Conservation (phyloP, 306 rosid species). For the Quercus cerris region DNA sequence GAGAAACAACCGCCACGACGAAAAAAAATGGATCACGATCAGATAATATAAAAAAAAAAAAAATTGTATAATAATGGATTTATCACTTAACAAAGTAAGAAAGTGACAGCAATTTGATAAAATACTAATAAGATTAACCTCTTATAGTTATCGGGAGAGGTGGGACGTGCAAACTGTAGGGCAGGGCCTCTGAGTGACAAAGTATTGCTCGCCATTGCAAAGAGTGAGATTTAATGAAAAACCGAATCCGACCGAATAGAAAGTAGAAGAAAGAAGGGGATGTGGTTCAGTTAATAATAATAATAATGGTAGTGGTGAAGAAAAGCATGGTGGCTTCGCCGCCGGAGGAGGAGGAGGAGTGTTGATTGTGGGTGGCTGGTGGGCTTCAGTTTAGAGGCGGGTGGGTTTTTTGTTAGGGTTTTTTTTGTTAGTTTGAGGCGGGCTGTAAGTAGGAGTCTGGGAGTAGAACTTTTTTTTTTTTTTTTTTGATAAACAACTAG, state of each 20-base stretch:
- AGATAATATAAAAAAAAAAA: no score
- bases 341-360: background rate
- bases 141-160: constrained; percentile 21
- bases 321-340: background rate
- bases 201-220: constrained; percentile 41
- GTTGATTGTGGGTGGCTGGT: no score
- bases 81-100: background rate
- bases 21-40: no score
- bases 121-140: constrained; percentile 29
- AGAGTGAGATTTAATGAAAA: background rate
- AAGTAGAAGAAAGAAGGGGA: background rate
- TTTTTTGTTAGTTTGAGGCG: no score
- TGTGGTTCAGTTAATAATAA: background rate
- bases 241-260: background rate
- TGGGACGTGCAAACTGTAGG: constrained; percentile 46
- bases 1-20: no score
- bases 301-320: background rate
- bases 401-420: no score
- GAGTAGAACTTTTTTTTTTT: no score
- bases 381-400: no score
- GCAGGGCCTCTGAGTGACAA: constrained; percentile 34
- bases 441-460: no score
- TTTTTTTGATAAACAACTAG: no score
- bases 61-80: no score
- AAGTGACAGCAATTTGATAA: background rate